A percentile compares a stretch with the other conserved stretches of the same genome.
phyloP scores from a whole-genome alignment of 192 early-diverging fungal genomes.

The Backusella liffmaniae region DNA sequence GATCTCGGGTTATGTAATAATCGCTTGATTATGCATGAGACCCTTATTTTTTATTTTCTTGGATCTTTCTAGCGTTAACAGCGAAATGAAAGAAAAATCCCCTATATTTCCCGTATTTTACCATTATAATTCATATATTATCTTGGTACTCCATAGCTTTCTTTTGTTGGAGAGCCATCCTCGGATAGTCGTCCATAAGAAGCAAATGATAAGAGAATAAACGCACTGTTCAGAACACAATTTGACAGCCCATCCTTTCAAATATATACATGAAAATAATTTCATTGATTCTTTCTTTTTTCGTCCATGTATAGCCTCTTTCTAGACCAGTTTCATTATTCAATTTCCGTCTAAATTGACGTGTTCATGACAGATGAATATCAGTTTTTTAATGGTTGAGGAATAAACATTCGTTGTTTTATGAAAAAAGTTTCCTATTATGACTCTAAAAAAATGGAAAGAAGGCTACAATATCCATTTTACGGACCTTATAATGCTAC shows the following conservation, averaged over 20 bases:
- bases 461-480: neutral
- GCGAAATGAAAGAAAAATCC: neutral
- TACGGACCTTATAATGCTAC: neutral
- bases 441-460: neutral
- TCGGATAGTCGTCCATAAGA: neutral
- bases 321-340: neutral
- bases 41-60: neutral
- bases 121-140: neutral
- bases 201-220: neutral
- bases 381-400: neutral
- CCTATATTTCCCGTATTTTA: neutral
- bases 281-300: neutral
- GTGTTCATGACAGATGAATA: neutral
- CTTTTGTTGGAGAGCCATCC: neutral
- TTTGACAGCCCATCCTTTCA: neutral
- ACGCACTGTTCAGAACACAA: neutral
- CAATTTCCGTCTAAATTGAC: conserved; percentile 4
- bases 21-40: neutral
- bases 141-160: neutral
- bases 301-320: neutral
- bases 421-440: neutral
- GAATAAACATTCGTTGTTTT: neutral
- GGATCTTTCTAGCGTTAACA: neutral
- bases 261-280: neutral
- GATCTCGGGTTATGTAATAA: neutral